A percentile compares a stretch with the other conserved stretches of the same genome.
phyloP scores from a whole-genome alignment of 495 filamentous ascomycete genomes.

The Neurospora sp. region DNA sequence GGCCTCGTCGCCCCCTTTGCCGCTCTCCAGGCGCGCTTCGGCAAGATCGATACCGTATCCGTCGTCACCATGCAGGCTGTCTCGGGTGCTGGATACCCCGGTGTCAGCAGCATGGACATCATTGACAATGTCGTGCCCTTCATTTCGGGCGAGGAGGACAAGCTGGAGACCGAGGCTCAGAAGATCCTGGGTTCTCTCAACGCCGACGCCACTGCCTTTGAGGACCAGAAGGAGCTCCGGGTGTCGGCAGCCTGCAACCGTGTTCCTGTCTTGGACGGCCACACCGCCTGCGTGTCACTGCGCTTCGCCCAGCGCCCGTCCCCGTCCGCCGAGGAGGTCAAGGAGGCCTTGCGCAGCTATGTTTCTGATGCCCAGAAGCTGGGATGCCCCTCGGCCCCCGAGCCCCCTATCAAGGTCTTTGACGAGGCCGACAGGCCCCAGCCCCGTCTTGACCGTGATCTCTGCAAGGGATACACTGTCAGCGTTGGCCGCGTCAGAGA shows the following conservation, averaged over 20 bases:
- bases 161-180: slow-evolving; percentile 73
- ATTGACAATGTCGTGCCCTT: slow-evolving; percentile 80
- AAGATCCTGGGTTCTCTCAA: slow-evolving; percentile 74
- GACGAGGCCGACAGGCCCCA: slow-evolving; percentile 75
- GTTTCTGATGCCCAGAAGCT: slow-evolving; percentile 63
- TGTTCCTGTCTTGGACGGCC: slow-evolving; percentile 75
- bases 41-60: slow-evolving; percentile 60
- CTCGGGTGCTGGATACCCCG: slow-evolving; percentile 81
- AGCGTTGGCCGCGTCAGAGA: slow-evolving; percentile 70
- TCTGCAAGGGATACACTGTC: slow-evolving; percentile 66
- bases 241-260: slow-evolving; percentile 76
- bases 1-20: slow-evolving; percentile 84
- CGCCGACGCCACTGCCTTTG: slow-evolving; percentile 52
- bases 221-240: slow-evolving; percentile 49
- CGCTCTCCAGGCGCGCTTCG: slow-evolving; percentile 67
- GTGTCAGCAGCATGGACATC: slow-evolving; percentile 62
- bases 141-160: slow-evolving; percentile 84
- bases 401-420: slow-evolving; percentile 63
- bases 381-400: slow-evolving; percentile 67
- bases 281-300: slow-evolving; percentile 73
- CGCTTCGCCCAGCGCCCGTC: slow-evolving; percentile 50
- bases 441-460: slow-evolving; percentile 71
- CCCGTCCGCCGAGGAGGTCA: slow-evolving; percentile 55
- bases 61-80: slow-evolving; percentile 85
- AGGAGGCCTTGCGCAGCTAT: slow-evolving; percentile 59